Conservation (phyloP, 225 moss, liverwort and hornwort species). For the Rhytidiadelphus loreus region DNA sequence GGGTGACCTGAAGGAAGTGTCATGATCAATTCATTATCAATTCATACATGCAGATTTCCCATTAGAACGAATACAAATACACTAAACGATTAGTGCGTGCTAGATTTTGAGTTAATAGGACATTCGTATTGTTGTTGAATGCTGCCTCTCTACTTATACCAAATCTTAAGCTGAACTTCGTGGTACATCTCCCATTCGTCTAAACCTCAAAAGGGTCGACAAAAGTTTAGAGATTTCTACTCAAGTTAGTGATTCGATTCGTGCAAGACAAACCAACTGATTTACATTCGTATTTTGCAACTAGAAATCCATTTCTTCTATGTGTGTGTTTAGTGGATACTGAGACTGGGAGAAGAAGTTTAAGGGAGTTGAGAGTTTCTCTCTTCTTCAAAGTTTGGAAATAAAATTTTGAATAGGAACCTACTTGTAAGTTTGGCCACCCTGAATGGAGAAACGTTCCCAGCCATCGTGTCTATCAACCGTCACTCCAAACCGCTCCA, state of each 20-base stretch:
- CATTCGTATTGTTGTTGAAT: background rate
- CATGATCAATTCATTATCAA: background rate
- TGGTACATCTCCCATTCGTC: background rate
- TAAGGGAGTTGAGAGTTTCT: too few relatives aligned
- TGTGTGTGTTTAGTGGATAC: background rate
- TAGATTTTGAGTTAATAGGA: background rate
- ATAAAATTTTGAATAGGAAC: background rate
- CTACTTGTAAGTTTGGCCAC: constrained; percentile 87
- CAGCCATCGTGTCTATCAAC: constrained; percentile 75
- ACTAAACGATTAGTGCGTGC: background rate
- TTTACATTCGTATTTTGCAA: background rate
- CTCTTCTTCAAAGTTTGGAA: too few relatives aligned
- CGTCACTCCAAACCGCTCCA: constrained; percentile 84
- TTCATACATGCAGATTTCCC: background rate
- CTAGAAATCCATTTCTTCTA: too few relatives aligned
- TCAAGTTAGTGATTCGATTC: background rate
- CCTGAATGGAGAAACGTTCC: constrained; percentile 87
- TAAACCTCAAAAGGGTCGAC: background rate
- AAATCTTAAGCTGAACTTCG: background rate
- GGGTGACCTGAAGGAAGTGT: constrained; percentile 39
- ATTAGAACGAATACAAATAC: background rate
- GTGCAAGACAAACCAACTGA: background rate
- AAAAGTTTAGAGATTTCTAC: background rate
- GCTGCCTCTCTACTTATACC: background rate
- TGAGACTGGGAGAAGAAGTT: too few relatives aligned